These are phyloP conservation scores for Colletotrichum australisinense DNA, from an alignment of 2,329 filamentous ascomycete genomes.

Conservation along the genomic window DNA sequence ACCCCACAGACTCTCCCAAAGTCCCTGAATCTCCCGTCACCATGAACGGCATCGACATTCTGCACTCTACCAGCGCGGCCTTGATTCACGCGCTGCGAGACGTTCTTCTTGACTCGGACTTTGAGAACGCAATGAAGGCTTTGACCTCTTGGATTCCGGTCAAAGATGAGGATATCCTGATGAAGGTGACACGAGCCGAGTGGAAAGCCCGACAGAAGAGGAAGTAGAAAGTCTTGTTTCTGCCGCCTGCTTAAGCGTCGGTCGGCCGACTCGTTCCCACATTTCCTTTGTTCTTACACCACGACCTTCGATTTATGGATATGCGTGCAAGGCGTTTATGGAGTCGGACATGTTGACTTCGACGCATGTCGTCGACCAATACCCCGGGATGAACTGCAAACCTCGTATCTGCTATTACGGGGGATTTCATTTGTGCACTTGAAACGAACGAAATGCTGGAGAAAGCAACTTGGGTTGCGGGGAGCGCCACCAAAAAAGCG, in stretches of 20 bases:
- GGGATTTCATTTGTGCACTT: conserved; percentile 9
- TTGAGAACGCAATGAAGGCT: conserved; percentile 98
- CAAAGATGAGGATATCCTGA: conserved; percentile 91
- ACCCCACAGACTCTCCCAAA: conserved; percentile 56
- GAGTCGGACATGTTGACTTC: conserved; percentile 21
- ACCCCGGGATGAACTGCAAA: conserved; percentile 11
- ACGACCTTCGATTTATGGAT: conserved; percentile 6
- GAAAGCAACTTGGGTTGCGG: neutral
- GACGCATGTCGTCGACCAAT: conserved; percentile 21
- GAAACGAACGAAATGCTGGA: neutral
- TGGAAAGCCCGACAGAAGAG: conserved; percentile 75
- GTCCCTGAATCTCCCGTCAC: conserved; percentile 10
- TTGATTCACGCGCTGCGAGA: conserved; percentile 91
- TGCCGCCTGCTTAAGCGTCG: neutral
- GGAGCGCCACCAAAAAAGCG: neutral
- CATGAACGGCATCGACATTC: conserved; percentile 76
- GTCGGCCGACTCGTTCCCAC: neutral
- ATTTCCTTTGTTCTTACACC: conserved; percentile 1
- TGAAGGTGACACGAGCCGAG: conserved; percentile 89
- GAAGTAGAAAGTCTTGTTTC: conserved; percentile 44
- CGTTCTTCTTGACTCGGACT: conserved; percentile 90
- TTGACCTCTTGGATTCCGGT: conserved; percentile 94
- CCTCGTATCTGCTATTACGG: neutral
- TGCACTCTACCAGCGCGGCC: conserved; percentile 91
- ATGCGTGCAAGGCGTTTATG: conserved; percentile 26